Conservation (phyloP, 2,329 filamentous ascomycete species). For the Diplodia seriata region DNA sequence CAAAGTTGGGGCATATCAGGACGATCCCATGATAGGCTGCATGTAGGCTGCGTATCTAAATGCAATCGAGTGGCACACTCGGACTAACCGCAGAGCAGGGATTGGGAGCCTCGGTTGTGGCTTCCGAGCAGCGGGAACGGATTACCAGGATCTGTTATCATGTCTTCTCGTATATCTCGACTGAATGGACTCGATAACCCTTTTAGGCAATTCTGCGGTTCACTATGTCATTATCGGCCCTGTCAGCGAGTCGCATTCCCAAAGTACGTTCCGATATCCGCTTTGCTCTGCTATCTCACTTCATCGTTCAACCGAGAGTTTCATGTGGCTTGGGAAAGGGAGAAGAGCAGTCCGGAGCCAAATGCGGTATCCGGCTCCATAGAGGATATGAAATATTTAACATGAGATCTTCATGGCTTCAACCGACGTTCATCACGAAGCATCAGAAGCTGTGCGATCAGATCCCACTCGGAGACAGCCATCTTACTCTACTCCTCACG, state of each 20-base stretch:
- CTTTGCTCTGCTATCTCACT: neutral
- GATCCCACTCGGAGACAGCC: neutral
- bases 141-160: neutral
- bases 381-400: neutral
- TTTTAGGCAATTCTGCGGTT: neutral
- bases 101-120: neutral
- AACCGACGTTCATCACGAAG: neutral
- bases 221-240: neutral
- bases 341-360: neutral
- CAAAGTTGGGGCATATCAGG: neutral
- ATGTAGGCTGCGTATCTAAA: neutral
- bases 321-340: neutral
- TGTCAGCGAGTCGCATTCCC: neutral
- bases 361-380: neutral
- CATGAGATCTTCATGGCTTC: neutral
- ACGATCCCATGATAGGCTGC: neutral
- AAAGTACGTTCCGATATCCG: too few relatives aligned
- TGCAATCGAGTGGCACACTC: neutral
- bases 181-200: neutral
- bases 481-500: neutral
- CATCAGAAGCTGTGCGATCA: neutral
- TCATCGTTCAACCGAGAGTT: neutral
- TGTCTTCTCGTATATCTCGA: neutral
- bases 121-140: neutral
- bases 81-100: neutral